Percentiles rank a stretch among this genome's conserved stretches.
Conservation (phyloP, 257 asterid genomes). For the Primulina huaijiensis region DNA sequence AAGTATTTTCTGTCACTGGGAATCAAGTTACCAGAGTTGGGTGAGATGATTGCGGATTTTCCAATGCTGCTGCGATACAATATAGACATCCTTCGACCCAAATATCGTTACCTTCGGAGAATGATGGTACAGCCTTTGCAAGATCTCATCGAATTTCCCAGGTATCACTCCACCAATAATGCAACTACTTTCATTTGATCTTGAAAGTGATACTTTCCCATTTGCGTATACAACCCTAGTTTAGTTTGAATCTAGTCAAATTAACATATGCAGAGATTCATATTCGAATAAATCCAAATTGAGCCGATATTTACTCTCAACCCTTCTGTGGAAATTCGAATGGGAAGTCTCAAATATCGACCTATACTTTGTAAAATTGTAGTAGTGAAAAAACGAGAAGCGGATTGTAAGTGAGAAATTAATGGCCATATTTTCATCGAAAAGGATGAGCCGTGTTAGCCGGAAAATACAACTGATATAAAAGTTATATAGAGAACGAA, state of each 20-base stretch:
- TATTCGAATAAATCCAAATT: not conserved
- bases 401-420: no score
- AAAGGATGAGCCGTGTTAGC: no score
- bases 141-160: conserved; percentile 87
- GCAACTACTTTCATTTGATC: not conserved
- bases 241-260: not conserved
- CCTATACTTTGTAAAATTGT: no score
- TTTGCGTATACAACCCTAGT: no score
- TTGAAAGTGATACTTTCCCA: not conserved
- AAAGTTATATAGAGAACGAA: no score
- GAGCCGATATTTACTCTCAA: not conserved
- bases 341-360: no score
- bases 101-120: conserved; percentile 77
- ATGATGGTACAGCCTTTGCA: conserved; percentile 80
- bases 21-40: conserved; percentile 56
- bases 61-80: conserved; percentile 83
- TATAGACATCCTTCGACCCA: conserved; percentile 78
- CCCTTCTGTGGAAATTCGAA: not conserved
- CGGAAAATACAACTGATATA: no score
- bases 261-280: no score
- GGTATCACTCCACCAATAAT: conserved; percentile 39
- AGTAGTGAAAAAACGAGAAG: no score
- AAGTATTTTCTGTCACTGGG: conserved; percentile 85
- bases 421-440: no score
- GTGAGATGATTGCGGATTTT: conserved; percentile 77